Evolutionary conservation across 2,329 filamentous ascomycete genomes (phyloP), one percentile per base, ranked within the genome.

Genomic region (Annulohypoxylon truncatum): DNA sequence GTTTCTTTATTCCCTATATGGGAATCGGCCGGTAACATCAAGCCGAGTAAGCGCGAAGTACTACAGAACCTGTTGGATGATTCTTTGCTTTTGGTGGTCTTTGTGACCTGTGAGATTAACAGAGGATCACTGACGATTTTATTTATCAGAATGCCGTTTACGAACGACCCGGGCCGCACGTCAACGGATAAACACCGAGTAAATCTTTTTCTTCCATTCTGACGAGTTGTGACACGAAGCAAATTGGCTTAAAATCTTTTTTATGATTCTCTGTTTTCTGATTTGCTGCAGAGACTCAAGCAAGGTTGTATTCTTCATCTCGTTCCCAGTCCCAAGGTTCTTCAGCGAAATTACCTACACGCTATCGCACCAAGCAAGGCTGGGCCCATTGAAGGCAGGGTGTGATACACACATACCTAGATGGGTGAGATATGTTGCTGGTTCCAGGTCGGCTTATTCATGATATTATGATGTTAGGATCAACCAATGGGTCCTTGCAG

Each of bases 11-110:
- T 53, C 28, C 31, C 15, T 40, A 29, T 20, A 13, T 10, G 40
- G 26, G 57, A 44, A 48, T 13, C 10, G 33, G 51, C 29, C 24
- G 22, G 22, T 46, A 42, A 53, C 28, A 40, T 13, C 46, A 57
- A 56, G 50, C 58, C 58, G 28, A 64, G 60, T 54, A 69, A 66
- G 66, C 66, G 66, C 66, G 52, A 61, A 55, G 66, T 66, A 20
- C 51, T 35, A 69, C 63, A 58, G 44, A 38, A 35, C 20, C 13
- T 15, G 35, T 9, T 26, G 3, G 24, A 13, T 4, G 42, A n/a
- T 26, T 46, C 12, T n/a, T 42, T 33, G 18, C 10, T 13, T 53
- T 15, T n/a, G 33, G 33, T 18, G 44, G 18, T 38, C 28, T 29
- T 18, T 15, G n/a, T 47, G 35, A 10, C 22, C 44, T 20, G 40